Evolutionary conservation across 2,329 filamentous ascomycete genomes (phyloP).

Genomic region (Ilyonectria mors-panacis): DNA sequence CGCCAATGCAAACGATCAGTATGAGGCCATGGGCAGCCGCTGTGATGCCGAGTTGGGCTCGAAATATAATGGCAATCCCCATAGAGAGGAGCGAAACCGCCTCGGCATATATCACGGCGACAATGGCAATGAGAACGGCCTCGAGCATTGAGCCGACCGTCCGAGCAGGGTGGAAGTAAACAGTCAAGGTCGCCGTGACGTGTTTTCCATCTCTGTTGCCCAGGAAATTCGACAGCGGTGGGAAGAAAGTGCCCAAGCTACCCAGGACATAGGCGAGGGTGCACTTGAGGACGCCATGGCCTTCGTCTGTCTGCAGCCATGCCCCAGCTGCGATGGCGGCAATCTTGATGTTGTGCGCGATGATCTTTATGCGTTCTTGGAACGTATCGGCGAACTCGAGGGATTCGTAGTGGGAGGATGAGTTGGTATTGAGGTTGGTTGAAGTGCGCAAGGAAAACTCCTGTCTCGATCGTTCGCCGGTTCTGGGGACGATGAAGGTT

Average conservation of each 20-base stretch:
- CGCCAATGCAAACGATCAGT: slow-evolving; percentile 86
- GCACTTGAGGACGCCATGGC: slow-evolving; percentile 89
- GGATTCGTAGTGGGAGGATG: slow-evolving; percentile 37
- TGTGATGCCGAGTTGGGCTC: slow-evolving; percentile 75
- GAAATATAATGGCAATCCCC: slow-evolving; percentile 87
- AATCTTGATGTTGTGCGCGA: slow-evolving; percentile 56
- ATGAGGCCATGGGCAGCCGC: slow-evolving; percentile 84
- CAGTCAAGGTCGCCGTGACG: slow-evolving; percentile 91
- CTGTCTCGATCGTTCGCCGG: slow-evolving; percentile 86
- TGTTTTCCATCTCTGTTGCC: slow-evolving; percentile 93
- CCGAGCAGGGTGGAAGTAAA: slow-evolving; percentile 93
- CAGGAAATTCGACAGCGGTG: slow-evolving; percentile 78
- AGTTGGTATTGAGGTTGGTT: slow-evolving; percentile 41
- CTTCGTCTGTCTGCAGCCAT: slow-evolving; percentile 76
- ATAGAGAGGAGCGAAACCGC: slow-evolving; percentile 87
- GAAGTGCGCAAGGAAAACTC: slow-evolving; percentile 81
- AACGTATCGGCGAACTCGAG: slow-evolving; percentile 49
- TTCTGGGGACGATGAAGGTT: slow-evolving; percentile 88
- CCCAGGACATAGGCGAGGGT: slow-evolving; percentile 90
- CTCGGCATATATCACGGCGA: slow-evolving; percentile 80
- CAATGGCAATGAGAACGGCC: slow-evolving; percentile 81
- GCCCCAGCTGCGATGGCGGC: slow-evolving; percentile 67
- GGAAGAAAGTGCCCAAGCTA: slow-evolving; percentile 87
- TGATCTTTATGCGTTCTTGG: slow-evolving; percentile 53
- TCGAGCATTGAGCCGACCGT: slow-evolving; percentile 92